Evolutionary conservation across 2,329 filamentous ascomycete genomes (phyloP), one percentile per base, ranked within the genome.

Genomic region (Aschersonia sp.): DNA sequence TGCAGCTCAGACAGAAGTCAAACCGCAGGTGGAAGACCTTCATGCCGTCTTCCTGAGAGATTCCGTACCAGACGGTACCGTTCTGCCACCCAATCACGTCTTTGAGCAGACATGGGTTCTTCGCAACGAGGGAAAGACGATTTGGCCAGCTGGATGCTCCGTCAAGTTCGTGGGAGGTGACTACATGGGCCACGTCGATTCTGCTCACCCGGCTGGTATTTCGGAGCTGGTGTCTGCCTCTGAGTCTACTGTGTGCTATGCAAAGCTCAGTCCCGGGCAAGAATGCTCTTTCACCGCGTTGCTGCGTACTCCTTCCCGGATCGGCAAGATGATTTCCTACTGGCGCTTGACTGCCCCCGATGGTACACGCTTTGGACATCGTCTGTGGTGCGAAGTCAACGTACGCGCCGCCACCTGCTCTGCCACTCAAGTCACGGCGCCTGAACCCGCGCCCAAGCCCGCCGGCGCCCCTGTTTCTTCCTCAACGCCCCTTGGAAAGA

Each of bases 81-180:
- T 78, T 49, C 66, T 95, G 48, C 65, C 74, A 40, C 79, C 84
- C 5, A 83, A 84, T 60, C 73, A 80, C 47, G 76, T 82, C 33
- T 95, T 98, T 60, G 78, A 85, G 57, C 89, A 98, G 66, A 87
- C 85, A 2, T 98, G 92, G 92, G 83, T 85, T 47, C 75, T 98
- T 41, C 82, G 81, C 58, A 98, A 98, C 61, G 81, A 83, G 22
- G 90, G 92, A 31, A 78, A 78, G 9, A 68, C 72, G 45, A 65
- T 81, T 10, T 98, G 92, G 92, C 92, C 92, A 39, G 78, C 81
- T 48, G 92, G 89, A 52, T 94, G 87, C 71, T 84, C 82, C 49
- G 85, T 97, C 56, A 87, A 85, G 65, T 96, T 89, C 59, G 84
- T 94, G 50, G 88, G 90, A 49, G 92, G 92, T 46, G 90, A 97